phyloP scores from a whole-genome alignment of 2,329 filamentous ascomycete genomes.

The Colletotrichum siamense region DNA sequence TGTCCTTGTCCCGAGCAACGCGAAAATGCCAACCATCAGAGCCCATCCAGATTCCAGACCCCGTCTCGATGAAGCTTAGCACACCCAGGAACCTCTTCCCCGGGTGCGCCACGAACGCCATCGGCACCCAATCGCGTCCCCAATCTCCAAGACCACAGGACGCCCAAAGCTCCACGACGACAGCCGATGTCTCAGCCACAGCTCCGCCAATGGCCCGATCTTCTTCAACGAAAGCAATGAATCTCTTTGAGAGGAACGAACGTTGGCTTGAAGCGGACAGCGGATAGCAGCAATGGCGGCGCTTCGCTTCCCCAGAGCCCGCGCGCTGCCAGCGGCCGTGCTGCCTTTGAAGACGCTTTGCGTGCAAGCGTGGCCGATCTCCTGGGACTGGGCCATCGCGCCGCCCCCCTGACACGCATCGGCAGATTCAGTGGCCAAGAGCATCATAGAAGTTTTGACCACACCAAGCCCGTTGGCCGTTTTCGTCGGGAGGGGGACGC shows the following conservation, averaged over 20 bases:
- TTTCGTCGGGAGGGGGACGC: background rate
- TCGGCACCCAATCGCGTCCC: background rate
- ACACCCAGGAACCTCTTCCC: background rate
- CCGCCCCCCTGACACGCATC: background rate
- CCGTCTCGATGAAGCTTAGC: background rate
- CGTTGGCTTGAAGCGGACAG: background rate
- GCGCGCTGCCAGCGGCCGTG: background rate
- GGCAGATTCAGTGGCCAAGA: background rate
- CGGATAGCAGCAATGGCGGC: background rate
- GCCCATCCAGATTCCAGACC: background rate
- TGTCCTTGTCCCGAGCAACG: background rate
- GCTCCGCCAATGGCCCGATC: background rate
- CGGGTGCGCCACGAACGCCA: background rate
- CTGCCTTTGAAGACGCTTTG: background rate
- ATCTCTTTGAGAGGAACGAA: background rate
- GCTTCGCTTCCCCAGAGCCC: background rate
- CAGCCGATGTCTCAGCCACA: background rate
- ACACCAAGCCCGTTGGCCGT: background rate
- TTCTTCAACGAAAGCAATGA: background rate
- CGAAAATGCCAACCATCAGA: background rate
- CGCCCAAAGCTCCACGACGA: background rate
- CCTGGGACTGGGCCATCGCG: background rate
- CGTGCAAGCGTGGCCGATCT: background rate
- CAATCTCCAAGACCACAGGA: background rate
- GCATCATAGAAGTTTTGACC: background rate